Conservation (phyloP, 1,284 basidiomycete species). For the Phylloboletellus chloephorus region DNA sequence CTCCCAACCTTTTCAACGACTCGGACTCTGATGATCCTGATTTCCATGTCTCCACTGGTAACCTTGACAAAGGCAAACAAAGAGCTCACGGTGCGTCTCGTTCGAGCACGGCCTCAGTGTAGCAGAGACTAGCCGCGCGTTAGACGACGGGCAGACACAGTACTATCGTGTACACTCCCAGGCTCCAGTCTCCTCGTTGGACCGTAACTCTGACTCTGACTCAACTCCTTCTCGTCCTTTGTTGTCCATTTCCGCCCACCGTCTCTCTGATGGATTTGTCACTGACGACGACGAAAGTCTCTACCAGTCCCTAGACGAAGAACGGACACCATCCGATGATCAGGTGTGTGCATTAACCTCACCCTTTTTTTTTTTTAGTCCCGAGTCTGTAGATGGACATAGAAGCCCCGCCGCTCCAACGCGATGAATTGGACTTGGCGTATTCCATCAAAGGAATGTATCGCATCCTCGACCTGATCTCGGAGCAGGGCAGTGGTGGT, state of each 20-base stretch:
- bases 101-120: not conserved
- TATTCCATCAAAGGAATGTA: constrained; percentile 39
- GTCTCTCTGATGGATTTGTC: not conserved
- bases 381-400: constrained; percentile 23
- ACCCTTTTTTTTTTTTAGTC: too few relatives aligned
- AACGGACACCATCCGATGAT: not conserved
- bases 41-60: constrained; percentile 1
- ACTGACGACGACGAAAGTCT: constrained; percentile 15
- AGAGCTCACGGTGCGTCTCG: constrained; percentile 17
- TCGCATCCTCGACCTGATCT: constrained; percentile 48
- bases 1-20: constrained; percentile 17
- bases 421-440: constrained; percentile 25
- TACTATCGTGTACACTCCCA: not conserved
- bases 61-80: constrained; percentile 23
- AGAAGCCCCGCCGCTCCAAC: constrained; percentile 5
- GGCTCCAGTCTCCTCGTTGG: constrained; percentile 4
- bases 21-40: constrained; percentile 1
- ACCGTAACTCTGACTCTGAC: constrained; percentile 13
- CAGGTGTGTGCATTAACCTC: constrained; percentile 12
- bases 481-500: constrained; percentile 46
- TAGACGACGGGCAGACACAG: too few relatives aligned
- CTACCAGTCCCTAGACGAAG: constrained; percentile 20
- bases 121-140: not conserved
- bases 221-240: constrained; percentile 4
- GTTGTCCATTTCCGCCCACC: not conserved